Evolutionary conservation across 108 stramenopile species (phyloP).

Genomic region (Cyclotella cryptica): DNA sequence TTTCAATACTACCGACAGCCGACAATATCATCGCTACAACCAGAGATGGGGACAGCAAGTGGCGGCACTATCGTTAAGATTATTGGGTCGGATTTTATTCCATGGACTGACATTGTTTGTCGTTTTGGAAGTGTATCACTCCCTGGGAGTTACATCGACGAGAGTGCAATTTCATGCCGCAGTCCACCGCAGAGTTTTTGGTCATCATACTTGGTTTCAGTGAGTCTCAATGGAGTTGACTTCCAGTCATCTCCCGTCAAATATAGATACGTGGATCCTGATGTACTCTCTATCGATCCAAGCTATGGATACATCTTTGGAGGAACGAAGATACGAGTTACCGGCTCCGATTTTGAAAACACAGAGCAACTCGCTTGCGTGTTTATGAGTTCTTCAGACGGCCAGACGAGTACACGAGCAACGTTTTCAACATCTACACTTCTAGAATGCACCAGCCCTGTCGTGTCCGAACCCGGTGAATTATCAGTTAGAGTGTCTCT

Average conservation of each 20-base stretch:
- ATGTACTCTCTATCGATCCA: conserved; percentile 9
- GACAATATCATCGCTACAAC: conserved; percentile 14
- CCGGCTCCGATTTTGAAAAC: conserved; percentile 50
- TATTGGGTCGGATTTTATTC: conserved; percentile 30
- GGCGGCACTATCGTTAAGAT: conserved; percentile 24
- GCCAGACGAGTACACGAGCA: conserved; percentile 6
- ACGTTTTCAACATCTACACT: conserved; percentile 20
- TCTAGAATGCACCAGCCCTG: conserved; percentile 39
- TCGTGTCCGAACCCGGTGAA: conserved; percentile 8
- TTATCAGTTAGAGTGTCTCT: conserved; percentile 39
- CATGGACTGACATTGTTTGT: conserved; percentile 15
- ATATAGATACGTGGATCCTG: conserved; percentile 13
- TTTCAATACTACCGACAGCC: conserved; percentile 10
- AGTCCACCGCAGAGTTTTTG: conserved; percentile 14
- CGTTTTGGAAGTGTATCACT: conserved; percentile 13
- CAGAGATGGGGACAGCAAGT: conserved; percentile 13
- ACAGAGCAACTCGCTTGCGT: conserved; percentile 30
- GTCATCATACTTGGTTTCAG: conserved; percentile 15
- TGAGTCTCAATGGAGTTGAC: conserved; percentile 38
- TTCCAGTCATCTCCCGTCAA: conserved; percentile 6
- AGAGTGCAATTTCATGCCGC: conserved; percentile 20
- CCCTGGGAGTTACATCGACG: conserved; percentile 2
- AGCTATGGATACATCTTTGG: conserved; percentile 24
- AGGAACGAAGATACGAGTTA: conserved; percentile 17
- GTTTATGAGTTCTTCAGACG: conserved; percentile 7